Evolutionary conservation across 2,329 filamentous ascomycete species (phyloP).

Genomic region (Tolypocladium album): DNA sequence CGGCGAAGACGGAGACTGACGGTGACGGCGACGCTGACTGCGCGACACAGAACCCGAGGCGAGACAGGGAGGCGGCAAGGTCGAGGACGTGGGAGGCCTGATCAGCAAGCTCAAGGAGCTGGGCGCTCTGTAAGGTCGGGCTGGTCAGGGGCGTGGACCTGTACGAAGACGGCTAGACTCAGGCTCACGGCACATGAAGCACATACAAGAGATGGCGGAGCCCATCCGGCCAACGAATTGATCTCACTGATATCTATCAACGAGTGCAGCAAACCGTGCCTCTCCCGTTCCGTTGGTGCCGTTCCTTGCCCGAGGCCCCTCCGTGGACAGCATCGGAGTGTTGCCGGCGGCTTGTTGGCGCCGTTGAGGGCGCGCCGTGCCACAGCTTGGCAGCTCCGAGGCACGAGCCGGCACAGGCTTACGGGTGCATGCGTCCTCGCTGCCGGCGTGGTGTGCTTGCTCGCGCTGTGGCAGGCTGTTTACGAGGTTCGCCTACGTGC

Average conservation of each 20-base stretch:
- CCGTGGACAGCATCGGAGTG: neutral
- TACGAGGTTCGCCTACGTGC: neutral
- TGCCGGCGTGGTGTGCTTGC: neutral
- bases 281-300: neutral
- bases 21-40: neutral
- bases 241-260: neutral
- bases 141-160: neutral
- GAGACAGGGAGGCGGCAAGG: constrained; percentile 89
- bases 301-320: neutral
- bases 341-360: neutral
- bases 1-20: neutral
- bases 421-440: neutral
- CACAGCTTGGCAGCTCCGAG: neutral
- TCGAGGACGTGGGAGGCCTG: constrained; percentile 93
- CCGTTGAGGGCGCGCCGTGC: neutral
- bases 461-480: too few relatives aligned
- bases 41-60: constrained; percentile 60
- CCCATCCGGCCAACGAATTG: neutral
- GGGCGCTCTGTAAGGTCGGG: constrained; percentile 59
- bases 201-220: neutral
- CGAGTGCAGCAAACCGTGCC: neutral
- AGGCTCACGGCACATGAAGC: neutral
- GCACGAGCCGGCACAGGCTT: too few relatives aligned
- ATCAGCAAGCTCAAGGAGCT: constrained; percentile 91
- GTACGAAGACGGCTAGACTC: neutral